These are phyloP conservation scores for Mycena haematopus DNA, from an alignment of 768 basidiomycete species.

Conservation along the genomic window DNA sequence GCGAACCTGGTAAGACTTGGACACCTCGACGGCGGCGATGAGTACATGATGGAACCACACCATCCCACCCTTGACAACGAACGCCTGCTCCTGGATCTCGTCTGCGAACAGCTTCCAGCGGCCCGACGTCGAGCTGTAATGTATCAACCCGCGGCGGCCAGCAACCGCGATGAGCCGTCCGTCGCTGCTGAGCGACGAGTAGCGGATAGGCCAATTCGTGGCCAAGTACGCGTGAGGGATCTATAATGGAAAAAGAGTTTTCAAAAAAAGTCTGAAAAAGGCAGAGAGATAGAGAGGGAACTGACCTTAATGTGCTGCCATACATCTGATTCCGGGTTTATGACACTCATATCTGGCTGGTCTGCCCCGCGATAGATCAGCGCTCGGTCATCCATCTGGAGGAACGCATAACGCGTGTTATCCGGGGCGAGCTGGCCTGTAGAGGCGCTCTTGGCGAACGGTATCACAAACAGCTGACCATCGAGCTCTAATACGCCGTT, in stretches of 20 bases:
- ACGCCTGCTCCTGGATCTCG: slow-evolving; percentile 84
- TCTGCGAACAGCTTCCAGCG: slow-evolving; percentile 92
- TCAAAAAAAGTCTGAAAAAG: too few relatives aligned
- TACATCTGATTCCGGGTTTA: slow-evolving; percentile 96
- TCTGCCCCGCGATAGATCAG: slow-evolving; percentile 95
- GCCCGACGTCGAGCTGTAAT: slow-evolving; percentile 94
- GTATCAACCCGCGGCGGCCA: slow-evolving; percentile 87
- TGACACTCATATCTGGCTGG: slow-evolving; percentile 97
- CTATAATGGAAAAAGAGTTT: slow-evolving; percentile 46
- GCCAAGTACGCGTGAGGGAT: slow-evolving; percentile 89
- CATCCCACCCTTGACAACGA: slow-evolving; percentile 88
- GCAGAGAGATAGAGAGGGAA: neutral
- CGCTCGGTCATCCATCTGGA: slow-evolving; percentile 94
- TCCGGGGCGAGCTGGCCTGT: slow-evolving; percentile 93
- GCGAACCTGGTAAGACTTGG: slow-evolving; percentile 77
- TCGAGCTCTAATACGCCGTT: slow-evolving; percentile 51
- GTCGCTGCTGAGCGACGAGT: slow-evolving; percentile 89
- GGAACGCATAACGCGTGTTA: slow-evolving; percentile 93
- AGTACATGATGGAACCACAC: slow-evolving; percentile 97
- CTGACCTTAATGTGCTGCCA: slow-evolving; percentile 95
- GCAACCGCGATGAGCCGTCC: slow-evolving; percentile 93
- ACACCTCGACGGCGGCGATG: slow-evolving; percentile 86
- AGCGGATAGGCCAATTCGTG: slow-evolving; percentile 92
- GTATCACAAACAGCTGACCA: slow-evolving; percentile 82
- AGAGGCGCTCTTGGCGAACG: slow-evolving; percentile 95